phyloP scores from a whole-genome alignment of 108 stramenopile genomes.

The Fragilariopsis cylindrus region DNA sequence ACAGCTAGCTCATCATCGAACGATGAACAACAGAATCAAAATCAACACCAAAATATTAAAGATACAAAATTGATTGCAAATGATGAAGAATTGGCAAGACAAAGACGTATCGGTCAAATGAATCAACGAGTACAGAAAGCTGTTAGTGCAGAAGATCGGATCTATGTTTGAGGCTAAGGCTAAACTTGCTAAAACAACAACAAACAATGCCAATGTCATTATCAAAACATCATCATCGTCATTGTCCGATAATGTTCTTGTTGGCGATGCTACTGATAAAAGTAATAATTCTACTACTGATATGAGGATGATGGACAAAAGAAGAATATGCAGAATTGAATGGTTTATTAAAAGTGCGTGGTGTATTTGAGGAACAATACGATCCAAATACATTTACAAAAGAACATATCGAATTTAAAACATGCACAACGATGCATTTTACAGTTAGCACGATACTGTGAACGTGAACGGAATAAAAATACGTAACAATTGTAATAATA shows the following conservation, averaged over 20 bases:
- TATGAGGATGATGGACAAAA: background rate
- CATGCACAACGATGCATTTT: constrained; percentile 51
- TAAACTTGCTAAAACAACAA: background rate
- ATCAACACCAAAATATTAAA: too few relatives aligned
- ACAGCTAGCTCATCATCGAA: too few relatives aligned
- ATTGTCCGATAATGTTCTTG: too few relatives aligned
- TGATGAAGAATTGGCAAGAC: constrained; percentile 1
- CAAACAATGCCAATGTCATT: background rate
- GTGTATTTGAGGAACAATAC: constrained; percentile 51
- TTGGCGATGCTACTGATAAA: background rate
- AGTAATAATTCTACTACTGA: background rate
- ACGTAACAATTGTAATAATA: background rate
- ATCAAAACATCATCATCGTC: background rate
- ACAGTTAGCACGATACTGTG: constrained; percentile 33
- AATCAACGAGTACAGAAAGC: constrained; percentile 1
- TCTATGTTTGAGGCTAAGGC: background rate
- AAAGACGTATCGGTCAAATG: background rate
- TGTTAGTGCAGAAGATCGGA: background rate
- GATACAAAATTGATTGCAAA: too few relatives aligned
- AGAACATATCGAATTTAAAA: constrained; percentile 47
- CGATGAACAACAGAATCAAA: too few relatives aligned
- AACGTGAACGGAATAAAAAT: constrained; percentile 18
- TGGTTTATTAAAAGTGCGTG: constrained; percentile 28
- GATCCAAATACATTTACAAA: constrained; percentile 29
- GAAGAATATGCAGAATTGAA: constrained; percentile 38